phyloP scores from a whole-genome alignment of 2,329 filamentous ascomycete genomes.

The Colletotrichum phormii region DNA sequence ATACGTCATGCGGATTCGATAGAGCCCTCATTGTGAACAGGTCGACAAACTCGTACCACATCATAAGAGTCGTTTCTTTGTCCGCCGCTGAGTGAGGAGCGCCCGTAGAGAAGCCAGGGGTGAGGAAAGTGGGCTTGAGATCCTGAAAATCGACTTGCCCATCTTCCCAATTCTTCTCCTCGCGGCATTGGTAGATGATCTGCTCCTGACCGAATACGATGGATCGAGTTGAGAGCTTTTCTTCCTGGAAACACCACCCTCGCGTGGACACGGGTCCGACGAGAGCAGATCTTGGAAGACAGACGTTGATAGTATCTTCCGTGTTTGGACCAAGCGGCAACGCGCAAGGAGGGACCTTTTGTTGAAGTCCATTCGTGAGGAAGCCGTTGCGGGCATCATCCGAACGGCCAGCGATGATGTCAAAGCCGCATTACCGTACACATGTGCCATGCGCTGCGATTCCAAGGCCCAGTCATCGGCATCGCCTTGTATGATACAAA shows the following conservation, averaged over 20 bases:
- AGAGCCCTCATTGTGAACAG: neutral
- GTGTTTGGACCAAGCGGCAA: neutral
- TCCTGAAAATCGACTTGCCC: neutral
- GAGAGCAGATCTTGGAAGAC: neutral
- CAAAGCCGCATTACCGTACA: slow-evolving; percentile 34
- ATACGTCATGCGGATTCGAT: slow-evolving; percentile 25
- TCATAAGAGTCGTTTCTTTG: neutral
- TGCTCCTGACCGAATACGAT: slow-evolving; percentile 8
- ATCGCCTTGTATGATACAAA: slow-evolving; percentile 36
- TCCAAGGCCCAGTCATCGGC: slow-evolving; percentile 32
- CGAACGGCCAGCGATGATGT: slow-evolving; percentile 25
- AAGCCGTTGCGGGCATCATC: slow-evolving; percentile 11
- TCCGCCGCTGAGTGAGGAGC: neutral
- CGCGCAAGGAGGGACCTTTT: neutral
- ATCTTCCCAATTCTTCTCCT: slow-evolving; percentile 3
- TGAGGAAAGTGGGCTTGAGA: neutral
- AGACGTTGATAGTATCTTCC: neutral
- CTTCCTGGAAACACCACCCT: slow-evolving; percentile 27
- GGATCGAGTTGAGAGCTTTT: slow-evolving; percentile 7
- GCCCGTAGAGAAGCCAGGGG: neutral
- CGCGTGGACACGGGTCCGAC: slow-evolving; percentile 15
- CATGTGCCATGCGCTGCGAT: slow-evolving; percentile 30
- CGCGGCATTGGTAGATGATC: neutral
- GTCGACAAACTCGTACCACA: slow-evolving; percentile 12
- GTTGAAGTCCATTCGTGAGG: neutral